A percentile compares a stretch with the other conserved stretches of the same genome.
Evolutionary conservation across 805 yeast species (phyloP).

Genomic region (Candida hungchunana): DNA sequence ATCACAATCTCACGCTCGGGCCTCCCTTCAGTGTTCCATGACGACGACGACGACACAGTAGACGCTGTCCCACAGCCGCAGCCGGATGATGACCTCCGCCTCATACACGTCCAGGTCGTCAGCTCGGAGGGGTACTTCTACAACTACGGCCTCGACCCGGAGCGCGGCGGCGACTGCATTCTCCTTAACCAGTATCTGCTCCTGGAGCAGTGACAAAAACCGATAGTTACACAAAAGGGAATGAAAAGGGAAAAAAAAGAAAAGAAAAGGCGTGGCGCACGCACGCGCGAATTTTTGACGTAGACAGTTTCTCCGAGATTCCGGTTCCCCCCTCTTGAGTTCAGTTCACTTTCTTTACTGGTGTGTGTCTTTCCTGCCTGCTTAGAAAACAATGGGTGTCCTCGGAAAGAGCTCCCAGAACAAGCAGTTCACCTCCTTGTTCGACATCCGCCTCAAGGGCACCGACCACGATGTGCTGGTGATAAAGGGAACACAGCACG

Average conservation of each 20-base stretch:
- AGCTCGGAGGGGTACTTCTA: constrained; percentile 79
- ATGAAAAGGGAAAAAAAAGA: too few relatives aligned
- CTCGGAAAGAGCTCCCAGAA: constrained; percentile 20
- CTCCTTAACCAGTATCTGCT: constrained; percentile 67
- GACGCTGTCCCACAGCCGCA: too few relatives aligned
- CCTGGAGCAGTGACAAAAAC: constrained; percentile 13
- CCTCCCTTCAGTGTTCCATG: constrained; percentile 21
- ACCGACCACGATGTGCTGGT: constrained; percentile 75
- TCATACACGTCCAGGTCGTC: constrained; percentile 58
- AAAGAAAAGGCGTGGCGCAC: too few relatives aligned
- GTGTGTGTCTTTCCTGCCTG: too few relatives aligned
- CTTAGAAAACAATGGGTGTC: too few relatives aligned
- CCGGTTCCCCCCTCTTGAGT: too few relatives aligned
- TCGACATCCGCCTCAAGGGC: constrained; percentile 57
- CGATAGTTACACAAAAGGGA: too few relatives aligned
- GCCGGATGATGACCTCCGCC: constrained; percentile 29
- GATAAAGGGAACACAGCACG: constrained; percentile 71
- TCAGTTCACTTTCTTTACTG: too few relatives aligned
- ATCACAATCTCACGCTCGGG: constrained; percentile 22
- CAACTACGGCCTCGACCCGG: constrained; percentile 78
- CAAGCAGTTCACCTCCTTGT: constrained; percentile 36
- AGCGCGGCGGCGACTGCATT: constrained; percentile 90
- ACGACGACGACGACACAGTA: neutral
- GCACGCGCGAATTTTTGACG: too few relatives aligned
- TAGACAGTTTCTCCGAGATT: too few relatives aligned